Evolutionary conservation across 768 basidiomycete genomes (phyloP), one percentile per base, ranked within the genome.

Genomic region (Crassisporium funariophilum): DNA sequence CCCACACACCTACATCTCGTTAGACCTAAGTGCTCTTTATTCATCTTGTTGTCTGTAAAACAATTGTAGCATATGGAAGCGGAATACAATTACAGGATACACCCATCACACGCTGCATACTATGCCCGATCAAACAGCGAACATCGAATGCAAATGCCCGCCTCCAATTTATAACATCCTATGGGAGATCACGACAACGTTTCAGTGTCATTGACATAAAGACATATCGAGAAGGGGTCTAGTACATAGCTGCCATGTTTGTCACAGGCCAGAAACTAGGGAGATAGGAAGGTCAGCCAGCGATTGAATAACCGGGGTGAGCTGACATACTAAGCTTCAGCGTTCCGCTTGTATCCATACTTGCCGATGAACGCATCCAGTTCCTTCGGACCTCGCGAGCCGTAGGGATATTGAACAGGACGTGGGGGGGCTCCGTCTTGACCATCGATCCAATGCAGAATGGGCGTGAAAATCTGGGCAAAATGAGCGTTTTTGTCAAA

Each of bases 361-460:
- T 81, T 82, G 43, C 52, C 56, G 53, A 88, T 83, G 63, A 93
- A 99, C 0, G 63, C 68, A 16, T 91, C 89, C 29, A 98, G 73
- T 62, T 86, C 77, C 55, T 83, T 83, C 0, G 95, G 97, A n/a
- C 95, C 97, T 50, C 97, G 85, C 47, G 93, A 93, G 35, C 97
- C 97, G 64, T 98, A 99, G 4, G 85, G 82, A 71, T 99, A 99
- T 13, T 76, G 65, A 38, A 81, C 70, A 4, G 91, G 93, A 59
- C 68, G 83, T 40, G 95, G 94, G 23, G 68, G 69, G 31, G 72
- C 70, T 4, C 85, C 88, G 35, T 71, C 64, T 67, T 76, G 75
- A 9, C 91, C 90, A 11, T 97, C 95, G 64, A 95, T 95, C 93
- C 92, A 95, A 73, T 95, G 94, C 55, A 97, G 68, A 64, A 95